These are phyloP conservation scores for Syzygium malaccense DNA, from an alignment of 441 rosid genomes.

Conservation along the genomic window DNA sequence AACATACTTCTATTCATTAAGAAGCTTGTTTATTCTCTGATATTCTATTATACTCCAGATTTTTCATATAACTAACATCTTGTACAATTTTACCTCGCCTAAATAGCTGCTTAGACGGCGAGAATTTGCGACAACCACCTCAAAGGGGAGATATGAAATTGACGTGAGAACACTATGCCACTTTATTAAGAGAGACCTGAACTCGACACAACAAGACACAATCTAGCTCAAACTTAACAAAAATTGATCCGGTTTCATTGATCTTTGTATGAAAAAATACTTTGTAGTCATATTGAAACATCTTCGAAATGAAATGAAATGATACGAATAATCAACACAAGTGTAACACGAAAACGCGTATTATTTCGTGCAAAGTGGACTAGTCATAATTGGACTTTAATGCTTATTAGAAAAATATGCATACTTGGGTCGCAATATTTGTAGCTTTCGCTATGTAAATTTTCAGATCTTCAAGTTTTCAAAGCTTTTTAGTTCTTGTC, in stretches of 20 bases:
- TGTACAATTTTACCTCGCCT: neutral
- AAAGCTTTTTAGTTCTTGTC: neutral
- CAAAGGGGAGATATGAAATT: neutral
- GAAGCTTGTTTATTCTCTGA: neutral
- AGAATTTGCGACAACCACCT: neutral
- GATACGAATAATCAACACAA: neutral
- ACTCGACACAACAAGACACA: neutral
- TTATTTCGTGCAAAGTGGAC: neutral
- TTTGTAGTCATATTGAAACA: neutral
- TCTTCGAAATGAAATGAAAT: neutral
- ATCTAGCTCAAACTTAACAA: neutral
- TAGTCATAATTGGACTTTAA: neutral
- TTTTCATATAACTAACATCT: neutral
- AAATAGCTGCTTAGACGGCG: neutral
- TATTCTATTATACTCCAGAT: neutral
- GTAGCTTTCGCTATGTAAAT: neutral
- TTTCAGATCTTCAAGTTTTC: neutral
- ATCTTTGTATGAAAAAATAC: neutral
- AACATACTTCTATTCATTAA: neutral
- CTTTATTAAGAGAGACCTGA: neutral
- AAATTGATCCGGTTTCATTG: neutral
- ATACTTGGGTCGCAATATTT: neutral
- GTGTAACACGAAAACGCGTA: neutral
- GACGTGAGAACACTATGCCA: neutral
- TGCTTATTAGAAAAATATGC: neutral